These are phyloP conservation scores for Cicer bijugum DNA, from an alignment of 306 rosid genomes.

Conservation along the genomic window DNA sequence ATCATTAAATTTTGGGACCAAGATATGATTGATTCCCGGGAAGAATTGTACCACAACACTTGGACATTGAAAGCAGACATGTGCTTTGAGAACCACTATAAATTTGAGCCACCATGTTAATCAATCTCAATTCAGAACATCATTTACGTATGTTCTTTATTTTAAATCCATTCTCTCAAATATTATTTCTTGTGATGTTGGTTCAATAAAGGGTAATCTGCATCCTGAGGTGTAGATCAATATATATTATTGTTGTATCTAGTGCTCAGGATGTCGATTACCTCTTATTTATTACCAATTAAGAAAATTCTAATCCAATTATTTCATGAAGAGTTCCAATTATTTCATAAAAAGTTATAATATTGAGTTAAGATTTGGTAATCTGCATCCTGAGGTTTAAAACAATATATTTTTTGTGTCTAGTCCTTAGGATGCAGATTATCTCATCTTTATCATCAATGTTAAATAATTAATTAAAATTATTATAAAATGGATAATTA, in stretches of 20 bases:
- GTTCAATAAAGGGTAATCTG: neutral
- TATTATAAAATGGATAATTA: too few relatives aligned
- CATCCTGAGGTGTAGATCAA: slow-evolving; percentile 7
- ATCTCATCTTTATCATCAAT: neutral
- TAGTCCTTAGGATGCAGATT: neutral
- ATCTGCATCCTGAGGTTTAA: neutral
- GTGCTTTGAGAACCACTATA: neutral
- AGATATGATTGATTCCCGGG: neutral
- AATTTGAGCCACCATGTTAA: neutral
- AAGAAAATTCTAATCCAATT: neutral
- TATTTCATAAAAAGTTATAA: too few relatives aligned
- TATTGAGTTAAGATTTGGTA: neutral
- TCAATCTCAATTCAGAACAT: neutral
- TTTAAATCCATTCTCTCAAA: neutral
- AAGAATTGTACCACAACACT: neutral
- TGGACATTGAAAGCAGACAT: neutral
- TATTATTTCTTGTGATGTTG: neutral
- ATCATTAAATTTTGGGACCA: neutral
- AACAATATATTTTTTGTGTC: neutral
- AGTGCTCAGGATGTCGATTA: neutral
- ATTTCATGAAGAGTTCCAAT: too few relatives aligned
- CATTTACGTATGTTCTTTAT: neutral
- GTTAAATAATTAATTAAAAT: neutral
- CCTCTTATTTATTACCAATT: neutral
- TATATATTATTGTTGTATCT: neutral